Percentiles rank a stretch among this genome's conserved stretches.
Evolutionary conservation across 1,284 basidiomycete species (phyloP).

Genomic region (Pyrrhoderma noxium): DNA sequence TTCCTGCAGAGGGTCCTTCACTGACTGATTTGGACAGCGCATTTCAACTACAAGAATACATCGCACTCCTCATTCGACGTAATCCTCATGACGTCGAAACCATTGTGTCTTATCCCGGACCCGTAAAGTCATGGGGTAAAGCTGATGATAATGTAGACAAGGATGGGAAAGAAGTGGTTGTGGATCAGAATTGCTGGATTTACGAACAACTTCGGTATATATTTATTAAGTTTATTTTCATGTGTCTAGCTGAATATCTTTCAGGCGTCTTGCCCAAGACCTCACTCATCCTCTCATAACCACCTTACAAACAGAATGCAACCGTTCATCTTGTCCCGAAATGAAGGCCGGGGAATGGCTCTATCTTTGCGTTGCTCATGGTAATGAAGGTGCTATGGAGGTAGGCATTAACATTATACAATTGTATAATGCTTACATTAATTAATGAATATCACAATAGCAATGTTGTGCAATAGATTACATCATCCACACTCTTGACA

Average conservation of each 20-base stretch:
- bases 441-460: slow-evolving; percentile 28
- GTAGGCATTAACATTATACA: slow-evolving; percentile 28
- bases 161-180: slow-evolving; percentile 45
- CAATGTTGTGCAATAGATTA: slow-evolving; percentile 98
- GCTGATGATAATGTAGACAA: slow-evolving; percentile 35
- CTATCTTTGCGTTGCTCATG: slow-evolving; percentile 92
- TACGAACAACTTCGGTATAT: slow-evolving; percentile 87
- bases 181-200: slow-evolving; percentile 86
- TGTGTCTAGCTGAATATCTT: slow-evolving; percentile 4
- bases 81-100: slow-evolving; percentile 84
- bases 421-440: not conserved
- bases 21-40: slow-evolving; percentile 77
- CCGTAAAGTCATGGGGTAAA: slow-evolving; percentile 26
- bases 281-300: slow-evolving; percentile 86
- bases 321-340: slow-evolving; percentile 77
- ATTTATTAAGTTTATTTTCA: not conserved
- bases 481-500: slow-evolving; percentile 91
- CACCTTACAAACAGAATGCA: slow-evolving; percentile 80
- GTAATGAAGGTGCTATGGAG: slow-evolving; percentile 72
- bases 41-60: slow-evolving; percentile 93
- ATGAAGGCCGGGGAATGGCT: slow-evolving; percentile 98
- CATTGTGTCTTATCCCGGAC: slow-evolving; percentile 71
- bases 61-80: slow-evolving; percentile 76
- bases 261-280: slow-evolving; percentile 86
- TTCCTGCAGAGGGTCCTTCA: slow-evolving; percentile 40